Base-by-base conservation (phyloP, 1,139 yeast species). In the Nakaseomyces kungkrabaensis region DNA sequence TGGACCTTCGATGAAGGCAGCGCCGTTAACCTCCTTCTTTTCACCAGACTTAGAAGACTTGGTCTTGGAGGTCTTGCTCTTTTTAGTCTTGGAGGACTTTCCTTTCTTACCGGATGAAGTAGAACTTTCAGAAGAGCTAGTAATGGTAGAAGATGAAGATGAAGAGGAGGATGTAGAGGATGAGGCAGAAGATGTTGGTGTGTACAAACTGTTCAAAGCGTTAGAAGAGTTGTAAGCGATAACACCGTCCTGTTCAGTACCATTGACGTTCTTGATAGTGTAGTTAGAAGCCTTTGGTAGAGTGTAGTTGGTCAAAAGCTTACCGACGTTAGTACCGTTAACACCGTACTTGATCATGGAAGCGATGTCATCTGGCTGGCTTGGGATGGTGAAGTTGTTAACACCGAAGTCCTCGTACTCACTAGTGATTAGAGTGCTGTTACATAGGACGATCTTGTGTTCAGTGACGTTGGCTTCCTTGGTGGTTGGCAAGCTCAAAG, bases 231-330 rank as follows among this genome's bases (percentile, higher is more conserved):
- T 59, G 50, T 84, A 80, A 1, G 77, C 73, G 36, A 82, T 81
- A 29, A 76, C 69, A 42, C 87, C 78, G 37, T 68, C 62, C 48
- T 87, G 76, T 48, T 65, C 65, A 29, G 79, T 74, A 49, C 80
- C 81, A 36, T 72, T 72, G 40, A 71, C 65, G 57, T 84, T 84
- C 55, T 71, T 67, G 46, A 80, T 68, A 8, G 71, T 63, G 61
- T 71, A 75, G 43, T 71, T 70, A 7, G 56, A 52, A 22, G 80
- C 66, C 32, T 70, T 66, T 49, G 68, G 69, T 7, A 67, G 61
- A 47, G 65, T 59, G 44, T 77, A 62, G 36, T 65, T 63, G 27
- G 66, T 65, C 51, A 79, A 64, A 48, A 79, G 65, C 50, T 71
- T 57, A 49, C 85, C 85, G 51, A 72, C 59, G 54, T 79, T 77